Conservation (phyloP, 2,329 filamentous ascomycete genomes). For the Reticulascus tulasneorum region DNA sequence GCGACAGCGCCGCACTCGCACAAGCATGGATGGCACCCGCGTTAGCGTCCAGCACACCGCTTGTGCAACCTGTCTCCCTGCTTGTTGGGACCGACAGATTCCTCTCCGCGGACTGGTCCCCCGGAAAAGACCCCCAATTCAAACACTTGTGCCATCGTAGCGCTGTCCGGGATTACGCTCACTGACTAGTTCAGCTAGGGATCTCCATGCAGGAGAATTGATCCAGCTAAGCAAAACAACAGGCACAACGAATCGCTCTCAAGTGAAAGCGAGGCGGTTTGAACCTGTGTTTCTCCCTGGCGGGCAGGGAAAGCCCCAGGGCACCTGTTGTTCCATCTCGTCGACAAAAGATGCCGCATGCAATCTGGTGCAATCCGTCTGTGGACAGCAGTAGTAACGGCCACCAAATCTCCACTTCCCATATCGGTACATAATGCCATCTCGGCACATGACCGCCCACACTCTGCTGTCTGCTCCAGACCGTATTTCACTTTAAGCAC, state of each 20-base stretch:
- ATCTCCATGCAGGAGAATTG: slow-evolving; percentile 8
- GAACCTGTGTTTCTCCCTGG: slow-evolving; percentile 8
- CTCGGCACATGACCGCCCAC: slow-evolving; percentile 13
- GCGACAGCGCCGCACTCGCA: slow-evolving; percentile 14
- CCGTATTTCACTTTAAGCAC: slow-evolving; percentile 14
- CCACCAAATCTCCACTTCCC: too few relatives aligned
- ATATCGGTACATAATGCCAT: slow-evolving; percentile 9
- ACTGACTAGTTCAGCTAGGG: too few relatives aligned
- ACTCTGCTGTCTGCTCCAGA: too few relatives aligned
- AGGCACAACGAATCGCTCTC: too few relatives aligned
- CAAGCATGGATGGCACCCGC: too few relatives aligned
- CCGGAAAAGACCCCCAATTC: slow-evolving; percentile 10
- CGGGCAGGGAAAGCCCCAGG: slow-evolving; percentile 5
- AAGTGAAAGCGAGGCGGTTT: background rate
- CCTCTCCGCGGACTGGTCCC: slow-evolving; percentile 2
- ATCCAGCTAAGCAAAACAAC: slow-evolving; percentile 3
- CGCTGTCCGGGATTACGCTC: slow-evolving; percentile 7
- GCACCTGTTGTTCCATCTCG: slow-evolving; percentile 11
- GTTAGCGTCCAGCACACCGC: slow-evolving; percentile 14
- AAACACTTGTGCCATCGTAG: slow-evolving; percentile 5
- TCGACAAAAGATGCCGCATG: slow-evolving; percentile 9
- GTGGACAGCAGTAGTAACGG: too few relatives aligned
- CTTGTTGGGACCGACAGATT: slow-evolving; percentile 4
- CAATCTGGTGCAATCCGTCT: slow-evolving; percentile 6
- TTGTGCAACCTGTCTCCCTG: slow-evolving; percentile 4